Base-by-base conservation (phyloP, 1,284 basidiomycete genomes). In the Cutaneotrichosporon sp. region DNA sequence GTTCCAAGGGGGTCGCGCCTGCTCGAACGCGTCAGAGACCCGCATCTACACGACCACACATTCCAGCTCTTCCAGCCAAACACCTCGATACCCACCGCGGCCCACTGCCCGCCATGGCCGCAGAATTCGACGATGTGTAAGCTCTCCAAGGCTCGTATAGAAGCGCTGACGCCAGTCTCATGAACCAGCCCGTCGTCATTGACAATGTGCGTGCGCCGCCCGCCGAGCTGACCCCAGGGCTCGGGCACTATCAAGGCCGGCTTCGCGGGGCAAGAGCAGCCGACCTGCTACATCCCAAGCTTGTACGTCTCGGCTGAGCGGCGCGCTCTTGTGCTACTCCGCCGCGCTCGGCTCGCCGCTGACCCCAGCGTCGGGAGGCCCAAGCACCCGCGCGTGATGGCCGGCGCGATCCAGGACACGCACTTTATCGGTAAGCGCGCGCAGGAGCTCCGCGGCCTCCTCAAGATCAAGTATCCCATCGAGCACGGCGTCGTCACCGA, bases 381-480 rank as follows among this genome's bases (percentile, higher is more conserved):
- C 68, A 97, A 97, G 79, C 95, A 97, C 81, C 87, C 92, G 69
- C 87, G 92, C 69, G 91, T 97, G 63, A 97, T 97, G 93, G 95
- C 95, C 7, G 95, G 94, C 65, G 75, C 75, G n/a, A 73, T 79
- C 57, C 72, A 76, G 56, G 77, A 77, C 59, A 91, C 92, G 53
- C 82, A 97, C 31, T 98, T 97, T 80, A 97, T 98, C 63, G 94
- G 95, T 14, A 84, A 89, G 72, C 87, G 89, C 69, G 95, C 95
- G 7, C 95, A 98, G 80, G 95, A 97, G 73, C 89, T 92, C 69
- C 84, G 94, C 63, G 95, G 95, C 13, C 82, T 98, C 65, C 84
- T 98, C 65, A 95, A 95, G 83, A 95, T 97, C 72, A 94, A 93
- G 78, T 97, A 97, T 76, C 95, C 95, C n/a, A 97, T 98, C 87